Conservation (phyloP, 108 stramenopile genomes). For the Nannochloropsis granulata region DNA sequence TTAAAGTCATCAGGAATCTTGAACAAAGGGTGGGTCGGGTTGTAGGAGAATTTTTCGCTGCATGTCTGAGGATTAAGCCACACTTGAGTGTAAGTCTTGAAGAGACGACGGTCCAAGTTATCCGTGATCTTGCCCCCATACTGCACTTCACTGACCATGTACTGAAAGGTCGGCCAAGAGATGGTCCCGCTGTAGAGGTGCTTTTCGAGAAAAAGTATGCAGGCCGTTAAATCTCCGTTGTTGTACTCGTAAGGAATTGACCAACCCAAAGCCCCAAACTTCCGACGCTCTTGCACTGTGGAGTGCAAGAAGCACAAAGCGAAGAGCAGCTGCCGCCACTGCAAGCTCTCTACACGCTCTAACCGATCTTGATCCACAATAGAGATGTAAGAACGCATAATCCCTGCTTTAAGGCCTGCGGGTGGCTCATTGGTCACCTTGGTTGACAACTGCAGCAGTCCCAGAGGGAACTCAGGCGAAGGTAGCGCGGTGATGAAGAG, state of each 20-base stretch:
- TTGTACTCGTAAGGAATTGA: slow-evolving; percentile 81
- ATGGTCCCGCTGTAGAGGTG: slow-evolving; percentile 74
- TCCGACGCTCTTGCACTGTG: slow-evolving; percentile 62
- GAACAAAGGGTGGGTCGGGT: slow-evolving; percentile 52
- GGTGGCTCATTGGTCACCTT: slow-evolving; percentile 85
- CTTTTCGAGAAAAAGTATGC: slow-evolving; percentile 73
- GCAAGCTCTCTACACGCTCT: slow-evolving; percentile 65
- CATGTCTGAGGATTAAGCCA: slow-evolving; percentile 63
- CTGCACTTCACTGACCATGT: slow-evolving; percentile 80
- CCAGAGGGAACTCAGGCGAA: slow-evolving; percentile 63
- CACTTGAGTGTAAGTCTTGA: slow-evolving; percentile 63
- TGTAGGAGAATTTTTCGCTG: slow-evolving; percentile 53
- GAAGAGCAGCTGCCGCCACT: slow-evolving; percentile 73
- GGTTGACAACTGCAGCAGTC: slow-evolving; percentile 76
- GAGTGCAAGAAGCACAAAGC: slow-evolving; percentile 72
- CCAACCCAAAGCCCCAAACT: slow-evolving; percentile 80
- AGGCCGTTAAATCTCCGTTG: slow-evolving; percentile 70
- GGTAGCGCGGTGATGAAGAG: slow-evolving; percentile 78
- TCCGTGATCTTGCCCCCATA: slow-evolving; percentile 91
- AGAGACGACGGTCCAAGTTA: slow-evolving; percentile 62
- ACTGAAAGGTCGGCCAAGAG: slow-evolving; percentile 72
- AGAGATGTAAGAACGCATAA: slow-evolving; percentile 66
- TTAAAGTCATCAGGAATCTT: slow-evolving; percentile 56
- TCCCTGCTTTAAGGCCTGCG: slow-evolving; percentile 63
- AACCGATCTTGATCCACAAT: slow-evolving; percentile 79